Base-by-base conservation (phyloP, 2,329 filamentous ascomycete species). In the Alternaria infectoria region DNA sequence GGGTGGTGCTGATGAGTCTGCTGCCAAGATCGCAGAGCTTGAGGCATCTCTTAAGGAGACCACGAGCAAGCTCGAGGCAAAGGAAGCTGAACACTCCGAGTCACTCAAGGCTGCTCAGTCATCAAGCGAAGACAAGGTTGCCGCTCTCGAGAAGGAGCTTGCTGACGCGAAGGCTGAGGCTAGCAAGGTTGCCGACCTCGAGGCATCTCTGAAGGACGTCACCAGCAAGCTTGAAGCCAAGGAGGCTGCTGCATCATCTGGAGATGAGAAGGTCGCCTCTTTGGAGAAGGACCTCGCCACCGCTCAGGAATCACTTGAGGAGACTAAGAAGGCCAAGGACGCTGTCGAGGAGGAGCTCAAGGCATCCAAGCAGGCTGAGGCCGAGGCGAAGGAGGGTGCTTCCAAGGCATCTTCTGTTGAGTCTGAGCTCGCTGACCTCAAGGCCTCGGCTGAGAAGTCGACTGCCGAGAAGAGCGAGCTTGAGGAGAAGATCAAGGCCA, bases 231-330 rank as follows among this genome's bases (percentile, higher is more conserved):
- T 74, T 25, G 69, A 67, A 23, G 67, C 67, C 9, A 69, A 69
- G 59, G 67, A 73, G 9, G 61, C 65, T 23, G 71, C 65, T 43
- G 69, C 71, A 50, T 64, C 66, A 43, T 68, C 72, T 15, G 64
- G 66, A 52, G 66, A 64, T 36, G 68, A 65, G 28, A 74, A 78
- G 64, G 62, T 74, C 12, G 65, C 69, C 54, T 66, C 76, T 26
- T 61, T 79, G 9, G 67, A 76, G 64, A 69, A 72, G 62, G 68
- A 74, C 19, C 65, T 75, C 30, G 69, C 66, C 15, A 59, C 66
- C 36, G 69, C 71, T 9, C 70, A 74, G 56, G 68, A 71, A 62
- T 64, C 68, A 45, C 64, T 75, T 10, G 64, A 57, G 13, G 66
- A 70, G 43, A 65, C 67, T 8, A 70, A 74, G 65, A 65, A 70